phyloP scores from a whole-genome alignment of 108 stramenopile genomes.

The Schizochytrium sp. region DNA sequence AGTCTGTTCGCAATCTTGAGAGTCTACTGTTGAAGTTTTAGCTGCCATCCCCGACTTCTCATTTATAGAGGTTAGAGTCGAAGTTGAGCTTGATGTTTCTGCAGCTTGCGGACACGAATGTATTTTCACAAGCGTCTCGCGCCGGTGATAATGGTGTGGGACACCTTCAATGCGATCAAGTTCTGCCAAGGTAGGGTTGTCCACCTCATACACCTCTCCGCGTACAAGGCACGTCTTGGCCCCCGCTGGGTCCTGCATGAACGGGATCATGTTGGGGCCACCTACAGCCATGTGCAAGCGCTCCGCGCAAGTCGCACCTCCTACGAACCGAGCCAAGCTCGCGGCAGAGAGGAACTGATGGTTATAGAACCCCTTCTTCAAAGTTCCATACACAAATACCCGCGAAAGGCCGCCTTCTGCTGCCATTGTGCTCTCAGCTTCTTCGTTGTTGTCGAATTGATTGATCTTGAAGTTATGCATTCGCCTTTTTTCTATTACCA shows the following conservation, averaged over 20 bases:
- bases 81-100: background rate
- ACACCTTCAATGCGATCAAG: conserved; percentile 32
- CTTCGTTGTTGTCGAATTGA: no score
- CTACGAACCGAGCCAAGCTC: background rate
- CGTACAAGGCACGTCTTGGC: background rate
- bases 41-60: background rate
- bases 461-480: no score
- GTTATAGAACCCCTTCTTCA: conserved; percentile 38
- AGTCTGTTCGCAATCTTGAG: background rate
- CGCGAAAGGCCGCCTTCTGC: background rate
- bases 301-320: background rate
- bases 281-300: background rate
- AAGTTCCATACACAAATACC: conserved; percentile 60
- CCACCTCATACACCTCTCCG: conserved; percentile 27
- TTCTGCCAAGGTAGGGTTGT: background rate
- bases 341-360: conserved; percentile 11
- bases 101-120: background rate
- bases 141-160: background rate
- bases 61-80: background rate
- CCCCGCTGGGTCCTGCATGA: background rate
- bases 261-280: background rate
- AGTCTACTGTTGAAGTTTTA: no score
- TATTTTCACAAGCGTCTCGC: background rate
- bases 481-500: no score
- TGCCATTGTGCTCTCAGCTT: no score